Conservation (phyloP, 2,329 filamentous ascomycete genomes). For the Polytolypa hystricis region DNA sequence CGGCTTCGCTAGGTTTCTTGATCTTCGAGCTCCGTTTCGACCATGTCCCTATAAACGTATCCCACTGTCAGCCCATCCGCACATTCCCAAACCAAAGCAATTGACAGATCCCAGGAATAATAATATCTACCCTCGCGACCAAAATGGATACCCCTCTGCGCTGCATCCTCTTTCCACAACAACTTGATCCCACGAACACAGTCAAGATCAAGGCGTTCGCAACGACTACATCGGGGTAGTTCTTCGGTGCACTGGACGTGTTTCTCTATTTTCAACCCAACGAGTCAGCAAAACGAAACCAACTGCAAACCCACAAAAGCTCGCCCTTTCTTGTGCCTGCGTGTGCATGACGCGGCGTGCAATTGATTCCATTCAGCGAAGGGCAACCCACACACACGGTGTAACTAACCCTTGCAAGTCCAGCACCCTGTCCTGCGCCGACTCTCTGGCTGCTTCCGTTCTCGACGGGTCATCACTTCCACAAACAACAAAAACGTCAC, state of each 20-base stretch:
- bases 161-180: slow-evolving; percentile 21
- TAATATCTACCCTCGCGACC: slow-evolving; percentile 15
- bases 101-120: too few relatives aligned
- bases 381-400: slow-evolving; percentile 6
- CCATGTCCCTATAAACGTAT: slow-evolving; percentile 5
- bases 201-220: slow-evolving; percentile 15
- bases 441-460: slow-evolving; percentile 12
- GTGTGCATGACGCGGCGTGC: too few relatives aligned
- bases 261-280: slow-evolving; percentile 11
- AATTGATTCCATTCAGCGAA: too few relatives aligned
- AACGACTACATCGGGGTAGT: slow-evolving; percentile 18
- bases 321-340: too few relatives aligned
- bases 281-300: not conserved
- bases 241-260: slow-evolving; percentile 25
- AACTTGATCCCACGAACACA: slow-evolving; percentile 19
- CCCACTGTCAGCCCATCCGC: too few relatives aligned
- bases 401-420: slow-evolving; percentile 21
- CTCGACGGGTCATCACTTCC: slow-evolving; percentile 8
- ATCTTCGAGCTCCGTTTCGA: slow-evolving; percentile 2
- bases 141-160: slow-evolving; percentile 19
- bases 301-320: too few relatives aligned
- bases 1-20: slow-evolving; percentile 1
- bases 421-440: slow-evolving; percentile 19
- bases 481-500: too few relatives aligned
- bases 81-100: too few relatives aligned